These are phyloP conservation scores for Albugo candida DNA, from an alignment of 352 stramenopile species.

Conservation along the genomic window DNA sequence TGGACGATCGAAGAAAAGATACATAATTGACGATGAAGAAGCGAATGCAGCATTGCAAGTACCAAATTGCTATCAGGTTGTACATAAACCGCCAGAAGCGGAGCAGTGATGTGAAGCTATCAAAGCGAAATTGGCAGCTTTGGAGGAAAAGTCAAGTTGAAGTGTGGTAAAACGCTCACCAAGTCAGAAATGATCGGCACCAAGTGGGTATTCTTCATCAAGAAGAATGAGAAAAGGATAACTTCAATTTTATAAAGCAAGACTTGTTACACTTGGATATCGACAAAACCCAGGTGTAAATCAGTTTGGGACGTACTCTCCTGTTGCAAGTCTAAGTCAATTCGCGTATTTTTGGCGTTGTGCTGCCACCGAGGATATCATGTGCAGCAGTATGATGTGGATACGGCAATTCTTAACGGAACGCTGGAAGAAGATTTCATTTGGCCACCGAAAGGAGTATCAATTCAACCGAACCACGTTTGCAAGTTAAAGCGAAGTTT, in stretches of 20 bases:
- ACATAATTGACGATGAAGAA: too few relatives aligned
- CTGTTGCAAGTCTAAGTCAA: background rate
- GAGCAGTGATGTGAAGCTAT: background rate
- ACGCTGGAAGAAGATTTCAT: background rate
- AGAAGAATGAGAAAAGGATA: constrained; percentile 3
- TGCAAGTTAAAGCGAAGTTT: constrained; percentile 7
- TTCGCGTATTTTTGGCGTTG: too few relatives aligned
- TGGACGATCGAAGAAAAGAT: too few relatives aligned
- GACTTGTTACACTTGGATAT: constrained; percentile 5
- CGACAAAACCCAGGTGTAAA: constrained; percentile 5
- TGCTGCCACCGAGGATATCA: background rate
- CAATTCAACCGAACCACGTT: constrained; percentile 2
- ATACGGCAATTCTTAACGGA: background rate
- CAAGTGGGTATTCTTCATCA: constrained; percentile 4
- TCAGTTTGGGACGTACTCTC: background rate
- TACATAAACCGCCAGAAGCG: background rate
- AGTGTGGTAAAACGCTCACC: background rate
- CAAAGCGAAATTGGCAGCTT: too few relatives aligned
- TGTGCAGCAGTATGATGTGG: background rate
- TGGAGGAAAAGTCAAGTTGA: too few relatives aligned
- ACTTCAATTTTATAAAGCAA: constrained; percentile 2
- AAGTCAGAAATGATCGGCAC: background rate
- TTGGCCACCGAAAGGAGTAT: background rate
- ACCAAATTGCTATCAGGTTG: background rate
- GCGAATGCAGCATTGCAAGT: background rate